Conservation (phyloP, 768 basidiomycete species). For the Auricularia sp. region DNA sequence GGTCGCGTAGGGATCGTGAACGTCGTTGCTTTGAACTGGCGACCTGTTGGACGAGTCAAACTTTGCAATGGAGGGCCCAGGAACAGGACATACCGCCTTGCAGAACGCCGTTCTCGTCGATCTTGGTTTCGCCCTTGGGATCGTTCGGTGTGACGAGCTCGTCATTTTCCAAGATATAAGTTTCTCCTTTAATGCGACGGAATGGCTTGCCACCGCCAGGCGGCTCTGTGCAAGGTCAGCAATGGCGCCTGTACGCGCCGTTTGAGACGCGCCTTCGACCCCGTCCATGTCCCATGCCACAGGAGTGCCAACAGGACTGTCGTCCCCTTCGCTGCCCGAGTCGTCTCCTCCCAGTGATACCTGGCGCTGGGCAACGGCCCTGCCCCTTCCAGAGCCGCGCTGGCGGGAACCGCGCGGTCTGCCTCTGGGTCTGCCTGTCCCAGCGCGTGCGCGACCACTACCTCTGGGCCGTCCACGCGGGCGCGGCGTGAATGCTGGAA, state of each 20-base stretch:
- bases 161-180: constrained; percentile 76
- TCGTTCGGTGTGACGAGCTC: constrained; percentile 80
- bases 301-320: constrained; percentile 33
- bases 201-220: constrained; percentile 50
- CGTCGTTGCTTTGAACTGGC: constrained; percentile 80
- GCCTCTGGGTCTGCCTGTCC: constrained; percentile 9
- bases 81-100: constrained; percentile 55
- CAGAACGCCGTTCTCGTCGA: constrained; percentile 74
- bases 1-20: constrained; percentile 72
- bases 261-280: neutral
- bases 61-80: constrained; percentile 3
- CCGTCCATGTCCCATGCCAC: constrained; percentile 23
- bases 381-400: constrained; percentile 7
- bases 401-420: constrained; percentile 2
- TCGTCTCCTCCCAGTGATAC: constrained; percentile 18
- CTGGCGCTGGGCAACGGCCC: constrained; percentile 22
- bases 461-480: constrained; percentile 30
- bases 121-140: constrained; percentile 82
- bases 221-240: constrained; percentile 3
- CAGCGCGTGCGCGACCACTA: constrained; percentile 23
- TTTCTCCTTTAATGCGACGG: constrained; percentile 60
- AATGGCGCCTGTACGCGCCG: neutral
- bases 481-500: constrained; percentile 12
- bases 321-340: constrained; percentile 18
- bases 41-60: constrained; percentile 20